Conservation (phyloP, 345 rosid species). For the Noccaea caerulescens region DNA sequence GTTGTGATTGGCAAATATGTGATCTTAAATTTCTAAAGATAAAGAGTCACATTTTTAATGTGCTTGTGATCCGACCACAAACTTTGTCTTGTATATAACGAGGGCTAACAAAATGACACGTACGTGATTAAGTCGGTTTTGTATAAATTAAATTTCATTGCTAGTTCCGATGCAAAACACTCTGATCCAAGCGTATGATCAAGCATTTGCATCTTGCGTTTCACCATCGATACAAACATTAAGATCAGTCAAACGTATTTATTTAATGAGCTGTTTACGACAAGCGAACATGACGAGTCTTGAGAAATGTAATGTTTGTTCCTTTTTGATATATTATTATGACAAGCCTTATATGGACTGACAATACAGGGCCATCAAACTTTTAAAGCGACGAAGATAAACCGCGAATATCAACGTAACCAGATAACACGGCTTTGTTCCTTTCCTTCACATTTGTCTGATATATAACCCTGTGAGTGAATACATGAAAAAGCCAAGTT, state of each 20-base stretch:
- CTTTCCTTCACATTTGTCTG: constrained; percentile 74
- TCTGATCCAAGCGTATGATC: too few species aligned
- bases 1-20: too few species aligned
- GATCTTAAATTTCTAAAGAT: too few species aligned
- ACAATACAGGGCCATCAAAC: background rate
- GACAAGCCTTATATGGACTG: background rate
- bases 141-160: too few species aligned
- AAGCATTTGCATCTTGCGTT: background rate
- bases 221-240: background rate
- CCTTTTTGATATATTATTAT: constrained; percentile 1
- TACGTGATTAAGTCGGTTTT: too few species aligned
- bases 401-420: constrained; percentile 63
- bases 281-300: constrained; percentile 16
- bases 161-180: too few species aligned
- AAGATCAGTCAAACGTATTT: background rate
- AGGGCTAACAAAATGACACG: too few species aligned
- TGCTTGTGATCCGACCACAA: too few species aligned
- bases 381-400: constrained; percentile 54
- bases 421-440: constrained; percentile 64
- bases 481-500: constrained; percentile 31
- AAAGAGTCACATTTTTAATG: too few species aligned
- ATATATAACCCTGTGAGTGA: constrained; percentile 68
- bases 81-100: too few species aligned
- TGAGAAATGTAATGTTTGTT: constrained; percentile 11
- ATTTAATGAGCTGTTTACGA: background rate